These are phyloP conservation scores for Simmondsia chinensis DNA, from an alignment of 148 eudicot species.

Conservation along the genomic window DNA sequence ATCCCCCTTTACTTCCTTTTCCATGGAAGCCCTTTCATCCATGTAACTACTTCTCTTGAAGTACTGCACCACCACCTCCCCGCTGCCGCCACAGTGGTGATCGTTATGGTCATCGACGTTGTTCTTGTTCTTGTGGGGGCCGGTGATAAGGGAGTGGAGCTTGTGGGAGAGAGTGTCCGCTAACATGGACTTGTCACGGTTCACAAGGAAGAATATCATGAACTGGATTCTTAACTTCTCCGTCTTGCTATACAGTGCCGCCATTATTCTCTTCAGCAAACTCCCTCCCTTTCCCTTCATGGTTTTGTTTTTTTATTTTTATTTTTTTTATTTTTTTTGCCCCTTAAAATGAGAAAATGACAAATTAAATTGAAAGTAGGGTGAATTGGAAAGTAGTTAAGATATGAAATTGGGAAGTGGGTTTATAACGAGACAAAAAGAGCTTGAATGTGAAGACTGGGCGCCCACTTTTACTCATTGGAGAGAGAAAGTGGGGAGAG, in stretches of 20 bases:
- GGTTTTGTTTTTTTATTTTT: not conserved
- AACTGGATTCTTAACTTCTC: slow-evolving; percentile 25
- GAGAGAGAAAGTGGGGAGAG: too few relatives aligned
- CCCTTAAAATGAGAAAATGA: too few relatives aligned
- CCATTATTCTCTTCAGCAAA: slow-evolving; percentile 24
- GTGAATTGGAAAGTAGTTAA: too few relatives aligned
- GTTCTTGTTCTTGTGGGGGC: slow-evolving; percentile 10
- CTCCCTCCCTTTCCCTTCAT: slow-evolving; percentile 18
- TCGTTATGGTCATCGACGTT: not conserved
- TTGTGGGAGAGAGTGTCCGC: slow-evolving; percentile 7
- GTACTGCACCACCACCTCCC: not conserved
- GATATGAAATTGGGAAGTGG: too few relatives aligned
- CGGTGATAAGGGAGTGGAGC: slow-evolving; percentile 15
- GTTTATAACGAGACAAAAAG: too few relatives aligned
- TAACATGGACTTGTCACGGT: slow-evolving; percentile 10
- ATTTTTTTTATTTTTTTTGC: too few relatives aligned
- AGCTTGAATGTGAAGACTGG: too few relatives aligned
- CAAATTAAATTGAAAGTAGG: too few relatives aligned
- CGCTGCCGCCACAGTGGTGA: not conserved
- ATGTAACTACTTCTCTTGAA: not conserved
- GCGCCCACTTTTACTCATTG: too few relatives aligned
- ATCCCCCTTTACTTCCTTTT: too few relatives aligned
- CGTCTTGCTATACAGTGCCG: slow-evolving; percentile 25
- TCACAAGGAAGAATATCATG: slow-evolving; percentile 32
- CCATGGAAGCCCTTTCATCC: too few relatives aligned